phyloP scores from a whole-genome alignment of 768 basidiomycete genomes.

The Pulveroboletus sp. region DNA sequence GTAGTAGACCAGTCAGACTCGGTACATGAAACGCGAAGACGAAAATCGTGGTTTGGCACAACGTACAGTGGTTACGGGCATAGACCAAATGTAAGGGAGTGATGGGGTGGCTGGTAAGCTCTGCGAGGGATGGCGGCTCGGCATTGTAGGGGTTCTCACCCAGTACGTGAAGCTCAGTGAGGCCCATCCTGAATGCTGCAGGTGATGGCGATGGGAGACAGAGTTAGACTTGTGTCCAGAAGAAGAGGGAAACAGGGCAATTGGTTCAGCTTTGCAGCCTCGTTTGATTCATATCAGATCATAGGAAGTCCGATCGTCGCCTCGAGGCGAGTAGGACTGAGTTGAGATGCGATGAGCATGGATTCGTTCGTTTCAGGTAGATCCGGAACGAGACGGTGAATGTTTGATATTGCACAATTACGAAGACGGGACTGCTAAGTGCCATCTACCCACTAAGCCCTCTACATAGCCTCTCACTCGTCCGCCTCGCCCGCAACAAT shows the following conservation, averaged over 20 bases:
- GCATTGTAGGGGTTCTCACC: slow-evolving; percentile 58
- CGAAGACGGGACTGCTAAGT: slow-evolving; percentile 17
- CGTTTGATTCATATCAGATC: neutral
- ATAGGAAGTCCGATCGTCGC: neutral
- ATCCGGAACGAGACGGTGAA: no score
- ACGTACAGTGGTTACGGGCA: slow-evolving; percentile 67
- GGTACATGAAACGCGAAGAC: neutral
- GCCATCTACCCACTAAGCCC: neutral
- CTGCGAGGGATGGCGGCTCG: slow-evolving; percentile 57
- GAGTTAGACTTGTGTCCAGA: neutral
- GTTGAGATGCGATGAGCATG: no score
- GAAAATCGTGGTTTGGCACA: slow-evolving; percentile 19
- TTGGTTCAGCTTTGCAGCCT: slow-evolving; percentile 2
- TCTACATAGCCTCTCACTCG: slow-evolving; percentile 41
- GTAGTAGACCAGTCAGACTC: neutral
- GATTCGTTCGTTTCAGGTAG: no score
- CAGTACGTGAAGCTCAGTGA: slow-evolving; percentile 14
- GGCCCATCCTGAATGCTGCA: slow-evolving; percentile 14
- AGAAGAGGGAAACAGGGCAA: neutral
- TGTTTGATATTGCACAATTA: slow-evolving; percentile 17
- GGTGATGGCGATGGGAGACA: neutral
- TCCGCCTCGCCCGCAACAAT: slow-evolving; percentile 69
- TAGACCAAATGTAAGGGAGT: slow-evolving; percentile 67
- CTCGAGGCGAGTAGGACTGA: no score
- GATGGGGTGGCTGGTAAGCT: slow-evolving; percentile 39